Evolutionary conservation across 352 stramenopile species (phyloP).

Genomic region (Thalassiosira livingstoniorum): DNA sequence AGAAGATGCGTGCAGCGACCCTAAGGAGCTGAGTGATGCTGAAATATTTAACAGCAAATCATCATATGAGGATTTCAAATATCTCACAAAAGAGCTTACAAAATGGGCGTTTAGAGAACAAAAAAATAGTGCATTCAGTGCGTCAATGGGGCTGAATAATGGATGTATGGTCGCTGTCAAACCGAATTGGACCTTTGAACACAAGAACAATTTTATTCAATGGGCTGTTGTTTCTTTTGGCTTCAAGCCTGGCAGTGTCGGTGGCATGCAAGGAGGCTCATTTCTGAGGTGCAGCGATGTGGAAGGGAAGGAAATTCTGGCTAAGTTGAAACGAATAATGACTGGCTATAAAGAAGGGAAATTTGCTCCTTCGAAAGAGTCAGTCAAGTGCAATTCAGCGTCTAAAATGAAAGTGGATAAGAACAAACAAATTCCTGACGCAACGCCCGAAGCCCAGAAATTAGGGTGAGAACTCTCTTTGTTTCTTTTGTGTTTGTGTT

Average conservation of each 20-base stretch:
- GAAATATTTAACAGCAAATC: constrained; percentile 71
- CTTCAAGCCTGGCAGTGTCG: constrained; percentile 66
- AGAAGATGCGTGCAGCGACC: not conserved
- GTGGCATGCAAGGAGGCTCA: constrained; percentile 41
- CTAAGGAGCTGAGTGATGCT: constrained; percentile 42
- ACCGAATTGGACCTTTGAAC: constrained; percentile 52
- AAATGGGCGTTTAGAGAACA: constrained; percentile 48
- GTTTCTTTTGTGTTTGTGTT: not conserved
- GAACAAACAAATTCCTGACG: too few species aligned
- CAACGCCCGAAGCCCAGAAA: too few species aligned
- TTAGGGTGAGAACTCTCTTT: too few species aligned
- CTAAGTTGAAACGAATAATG: constrained; percentile 52
- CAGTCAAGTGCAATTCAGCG: not conserved
- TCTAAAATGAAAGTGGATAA: constrained; percentile 5
- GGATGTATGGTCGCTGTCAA: constrained; percentile 70
- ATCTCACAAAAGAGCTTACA: constrained; percentile 64
- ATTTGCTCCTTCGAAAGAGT: constrained; percentile 12
- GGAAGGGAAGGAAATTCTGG: constrained; percentile 58
- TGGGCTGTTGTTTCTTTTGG: constrained; percentile 67
- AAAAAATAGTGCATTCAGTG: constrained; percentile 29
- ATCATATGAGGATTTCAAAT: constrained; percentile 76
- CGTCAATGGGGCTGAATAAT: constrained; percentile 56
- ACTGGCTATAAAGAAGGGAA: constrained; percentile 50
- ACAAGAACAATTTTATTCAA: constrained; percentile 62
- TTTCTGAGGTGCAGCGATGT: constrained; percentile 70